A percentile compares a stretch with the other conserved stretches of the same genome.
phyloP scores from a whole-genome alignment of 306 rosid genomes.

The Vicia sativa region DNA sequence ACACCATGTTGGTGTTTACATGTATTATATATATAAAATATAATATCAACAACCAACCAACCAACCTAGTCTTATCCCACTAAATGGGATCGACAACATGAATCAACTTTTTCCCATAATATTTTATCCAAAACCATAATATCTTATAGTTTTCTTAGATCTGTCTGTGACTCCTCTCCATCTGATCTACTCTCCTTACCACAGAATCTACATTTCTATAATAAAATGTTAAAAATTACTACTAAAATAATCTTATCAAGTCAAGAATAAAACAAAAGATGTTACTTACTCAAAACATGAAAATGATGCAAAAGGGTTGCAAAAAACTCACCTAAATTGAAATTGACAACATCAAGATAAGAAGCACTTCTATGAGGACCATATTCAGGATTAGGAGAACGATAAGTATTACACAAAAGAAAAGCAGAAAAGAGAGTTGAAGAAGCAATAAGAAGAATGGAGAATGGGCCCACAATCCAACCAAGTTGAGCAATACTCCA shows the following conservation, averaged over 20 bases:
- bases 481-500: slow-evolving; percentile 67
- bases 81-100: no score
- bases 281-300: no score
- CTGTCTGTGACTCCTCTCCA: no score
- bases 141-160: no score
- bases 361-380: slow-evolving; percentile 51
- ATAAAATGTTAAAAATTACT: neutral
- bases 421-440: slow-evolving; percentile 49
- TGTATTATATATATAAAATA: neutral
- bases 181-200: no score
- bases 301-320: neutral
- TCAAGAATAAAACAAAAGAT: neutral
- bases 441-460: slow-evolving; percentile 46
- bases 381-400: slow-evolving; percentile 49
- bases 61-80: no score
- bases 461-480: slow-evolving; percentile 56
- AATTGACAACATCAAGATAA: slow-evolving; percentile 46
- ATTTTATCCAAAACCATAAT: no score
- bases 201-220: no score
- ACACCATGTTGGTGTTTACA: neutral
- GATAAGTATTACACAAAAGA: slow-evolving; percentile 52
- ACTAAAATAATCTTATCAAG: neutral
- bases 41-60: no score
- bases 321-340: slow-evolving; percentile 39
- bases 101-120: no score